Percentiles rank a stretch among this genome's conserved stretches.
Conservation (phyloP, 805 yeast species). For the Starmerella apicola region DNA sequence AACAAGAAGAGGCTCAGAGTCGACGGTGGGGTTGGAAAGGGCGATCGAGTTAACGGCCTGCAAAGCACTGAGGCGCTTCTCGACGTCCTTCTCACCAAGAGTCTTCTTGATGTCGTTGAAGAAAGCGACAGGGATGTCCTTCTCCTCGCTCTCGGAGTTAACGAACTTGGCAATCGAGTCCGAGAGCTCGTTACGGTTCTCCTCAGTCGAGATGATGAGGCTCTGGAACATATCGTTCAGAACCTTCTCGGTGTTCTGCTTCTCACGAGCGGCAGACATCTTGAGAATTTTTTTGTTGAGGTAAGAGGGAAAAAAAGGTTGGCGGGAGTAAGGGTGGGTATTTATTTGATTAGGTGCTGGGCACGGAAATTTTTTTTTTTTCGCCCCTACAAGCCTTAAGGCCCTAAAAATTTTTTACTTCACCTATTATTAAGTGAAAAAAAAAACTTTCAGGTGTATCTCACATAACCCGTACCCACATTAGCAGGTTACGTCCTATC, state of each 20-base stretch:
- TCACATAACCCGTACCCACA: too few species aligned
- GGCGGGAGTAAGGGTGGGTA: conserved; percentile 4
- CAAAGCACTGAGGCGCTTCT: conserved; percentile 61
- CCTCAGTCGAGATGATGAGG: conserved; percentile 73
- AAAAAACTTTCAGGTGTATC: too few species aligned
- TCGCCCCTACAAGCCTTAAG: conserved; percentile 2
- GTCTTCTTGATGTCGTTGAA: conserved; percentile 65
- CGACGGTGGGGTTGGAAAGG: conserved; percentile 62
- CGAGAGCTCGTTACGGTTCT: conserved; percentile 75
- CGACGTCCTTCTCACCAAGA: conserved; percentile 58
- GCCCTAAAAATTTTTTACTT: too few species aligned
- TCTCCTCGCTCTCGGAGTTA: conserved; percentile 95
- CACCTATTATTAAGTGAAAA: not conserved
- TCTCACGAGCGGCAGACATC: conserved; percentile 24
- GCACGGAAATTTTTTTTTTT: conserved; percentile 4
- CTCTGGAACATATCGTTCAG: conserved; percentile 87
- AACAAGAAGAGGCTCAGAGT: conserved; percentile 77
- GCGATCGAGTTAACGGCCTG: conserved; percentile 80
- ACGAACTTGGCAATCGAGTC: conserved; percentile 81
- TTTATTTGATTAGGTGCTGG: conserved; percentile 4
- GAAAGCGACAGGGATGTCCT: conserved; percentile 89
- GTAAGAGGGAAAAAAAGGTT: not conserved
- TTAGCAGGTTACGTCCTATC: too few species aligned
- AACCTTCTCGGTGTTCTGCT: conserved; percentile 42
- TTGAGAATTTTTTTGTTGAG: conserved; percentile 1